Evolutionary conservation across 2,329 filamentous ascomycete species (phyloP).

Genomic region (Alternaria longipes): DNA sequence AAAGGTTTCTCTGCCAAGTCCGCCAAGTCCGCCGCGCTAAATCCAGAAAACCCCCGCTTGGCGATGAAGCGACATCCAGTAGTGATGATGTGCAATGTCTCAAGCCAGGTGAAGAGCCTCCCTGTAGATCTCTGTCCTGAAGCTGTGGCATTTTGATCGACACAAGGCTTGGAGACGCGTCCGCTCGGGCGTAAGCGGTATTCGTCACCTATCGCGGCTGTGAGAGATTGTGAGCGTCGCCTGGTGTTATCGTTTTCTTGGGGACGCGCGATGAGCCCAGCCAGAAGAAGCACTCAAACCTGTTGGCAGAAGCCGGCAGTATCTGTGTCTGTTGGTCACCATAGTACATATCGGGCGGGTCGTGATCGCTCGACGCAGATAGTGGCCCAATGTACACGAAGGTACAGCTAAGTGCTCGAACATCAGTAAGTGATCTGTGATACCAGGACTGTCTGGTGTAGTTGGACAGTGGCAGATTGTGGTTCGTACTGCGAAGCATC

Average conservation of each 20-base stretch:
- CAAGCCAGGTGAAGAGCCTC: constrained; percentile 3
- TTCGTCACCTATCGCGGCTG: background rate
- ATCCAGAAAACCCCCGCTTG: constrained; percentile 1
- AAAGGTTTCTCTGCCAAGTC: background rate
- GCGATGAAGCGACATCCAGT: constrained; percentile 7
- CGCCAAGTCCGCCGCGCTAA: constrained; percentile 10
- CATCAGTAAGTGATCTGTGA: no score
- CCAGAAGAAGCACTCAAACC: background rate
- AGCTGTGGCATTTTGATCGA: background rate
- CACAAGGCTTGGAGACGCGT: constrained; percentile 6
- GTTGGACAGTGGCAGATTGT: no score
- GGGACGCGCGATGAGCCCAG: background rate
- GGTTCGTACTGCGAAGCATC: background rate
- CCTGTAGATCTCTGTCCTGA: constrained; percentile 1
- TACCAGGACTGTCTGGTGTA: no score
- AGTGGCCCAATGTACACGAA: no score
- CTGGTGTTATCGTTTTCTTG: background rate
- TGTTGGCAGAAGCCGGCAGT: background rate
- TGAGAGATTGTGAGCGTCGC: constrained; percentile 1
- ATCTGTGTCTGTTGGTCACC: no score
- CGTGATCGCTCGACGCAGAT: background rate
- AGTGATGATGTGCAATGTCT: constrained; percentile 5
- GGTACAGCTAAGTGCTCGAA: no score
- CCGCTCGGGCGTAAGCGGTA: constrained; percentile 5
- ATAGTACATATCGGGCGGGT: background rate